Conservation (phyloP, 148 eudicot species). For the Cornus kousa region DNA sequence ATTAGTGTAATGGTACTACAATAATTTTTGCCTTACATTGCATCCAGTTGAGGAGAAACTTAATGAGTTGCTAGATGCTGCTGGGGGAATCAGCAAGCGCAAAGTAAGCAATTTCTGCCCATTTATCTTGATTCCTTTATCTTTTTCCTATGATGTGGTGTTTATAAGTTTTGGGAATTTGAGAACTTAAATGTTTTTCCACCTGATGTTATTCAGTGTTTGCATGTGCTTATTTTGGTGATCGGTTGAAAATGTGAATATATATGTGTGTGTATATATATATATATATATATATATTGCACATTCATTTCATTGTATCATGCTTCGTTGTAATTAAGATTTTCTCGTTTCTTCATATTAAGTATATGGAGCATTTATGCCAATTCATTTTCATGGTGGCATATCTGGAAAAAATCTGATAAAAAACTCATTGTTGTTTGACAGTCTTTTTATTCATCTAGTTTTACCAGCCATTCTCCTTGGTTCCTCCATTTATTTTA, state of each 20-base stretch:
- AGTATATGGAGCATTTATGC: neutral
- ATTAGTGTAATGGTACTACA: neutral
- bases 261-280: too few relatives aligned
- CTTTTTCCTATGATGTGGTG: neutral
- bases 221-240: neutral
- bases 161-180: neutral
- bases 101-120: slow-evolving; percentile 46
- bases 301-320: neutral
- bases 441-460: neutral
- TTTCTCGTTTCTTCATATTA: neutral
- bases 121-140: neutral
- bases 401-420: neutral
- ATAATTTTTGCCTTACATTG: slow-evolving; percentile 5
- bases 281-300: neutral
- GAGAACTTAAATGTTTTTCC: neutral
- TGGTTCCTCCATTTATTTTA: too few relatives aligned
- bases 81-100: slow-evolving; percentile 90
- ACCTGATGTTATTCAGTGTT: neutral
- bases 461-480: neutral
- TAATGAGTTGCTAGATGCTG: slow-evolving; percentile 74
- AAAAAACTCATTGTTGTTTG: neutral
- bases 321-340: neutral
- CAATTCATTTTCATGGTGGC: neutral
- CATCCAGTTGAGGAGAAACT: slow-evolving; percentile 85
- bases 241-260: neutral